Evolutionary conservation across 192 early-diverging fungal genomes (phyloP).

Genomic region (Coemansia sp.): DNA sequence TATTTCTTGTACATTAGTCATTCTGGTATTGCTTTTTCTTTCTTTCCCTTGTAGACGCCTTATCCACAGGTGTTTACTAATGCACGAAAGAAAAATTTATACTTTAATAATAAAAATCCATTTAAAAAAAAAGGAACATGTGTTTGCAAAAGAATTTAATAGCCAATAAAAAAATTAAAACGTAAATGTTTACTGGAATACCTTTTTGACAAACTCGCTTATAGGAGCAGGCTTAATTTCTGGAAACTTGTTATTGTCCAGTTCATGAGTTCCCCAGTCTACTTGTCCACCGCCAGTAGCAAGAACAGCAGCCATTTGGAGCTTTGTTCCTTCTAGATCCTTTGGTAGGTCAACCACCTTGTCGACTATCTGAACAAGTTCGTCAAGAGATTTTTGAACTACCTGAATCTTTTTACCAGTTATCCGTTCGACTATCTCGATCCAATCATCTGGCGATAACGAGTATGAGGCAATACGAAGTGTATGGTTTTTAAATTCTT

Average conservation of each 20-base stretch:
- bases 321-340: background rate
- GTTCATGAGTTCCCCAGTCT: background rate
- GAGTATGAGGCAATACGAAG: background rate
- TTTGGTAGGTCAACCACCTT: background rate
- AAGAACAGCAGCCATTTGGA: slow-evolving; percentile 2
- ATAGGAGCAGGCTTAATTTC: background rate
- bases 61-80: background rate
- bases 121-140: too few species aligned
- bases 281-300: background rate
- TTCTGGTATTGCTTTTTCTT: slow-evolving; percentile 35
- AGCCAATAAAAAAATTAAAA: too few species aligned
- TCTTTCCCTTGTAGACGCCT: slow-evolving; percentile 21
- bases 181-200: background rate
- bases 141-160: too few species aligned
- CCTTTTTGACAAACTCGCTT: background rate
- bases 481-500: background rate
- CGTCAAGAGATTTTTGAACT: background rate
- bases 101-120: slow-evolving; percentile 4
- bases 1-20: slow-evolving; percentile 25
- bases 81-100: slow-evolving; percentile 42
- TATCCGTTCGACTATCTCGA: background rate
- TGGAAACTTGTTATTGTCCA: slow-evolving; percentile 5
- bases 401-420: background rate
- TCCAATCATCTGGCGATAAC: background rate
- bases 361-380: background rate